Conservation (phyloP, 1,139 yeast species). For the Suzukiozyma palmioleophila region DNA sequence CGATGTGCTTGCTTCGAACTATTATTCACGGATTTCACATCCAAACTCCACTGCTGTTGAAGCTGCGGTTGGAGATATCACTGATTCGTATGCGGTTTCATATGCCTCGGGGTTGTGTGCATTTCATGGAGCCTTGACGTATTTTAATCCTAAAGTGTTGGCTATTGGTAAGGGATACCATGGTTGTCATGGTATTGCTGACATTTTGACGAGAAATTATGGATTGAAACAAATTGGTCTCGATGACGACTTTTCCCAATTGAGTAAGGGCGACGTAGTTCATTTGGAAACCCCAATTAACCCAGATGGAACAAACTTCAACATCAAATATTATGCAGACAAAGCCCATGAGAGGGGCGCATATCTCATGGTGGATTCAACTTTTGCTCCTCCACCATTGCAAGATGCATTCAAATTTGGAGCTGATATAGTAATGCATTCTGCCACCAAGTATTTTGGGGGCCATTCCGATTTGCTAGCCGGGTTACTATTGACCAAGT, state of each 20-base stretch:
- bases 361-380: slow-evolving; percentile 68
- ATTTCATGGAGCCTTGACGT: slow-evolving; percentile 68
- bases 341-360: slow-evolving; percentile 73
- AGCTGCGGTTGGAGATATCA: slow-evolving; percentile 53
- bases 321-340: slow-evolving; percentile 57
- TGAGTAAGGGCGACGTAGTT: slow-evolving; percentile 67
- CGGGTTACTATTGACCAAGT: slow-evolving; percentile 68
- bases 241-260: slow-evolving; percentile 44
- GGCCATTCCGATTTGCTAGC: slow-evolving; percentile 93
- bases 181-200: slow-evolving; percentile 71
- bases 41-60: slow-evolving; percentile 71
- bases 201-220: slow-evolving; percentile 56
- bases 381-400: slow-evolving; percentile 91
- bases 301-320: slow-evolving; percentile 71
- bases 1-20: slow-evolving; percentile 19
- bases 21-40: slow-evolving; percentile 70
- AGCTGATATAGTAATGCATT: slow-evolving; percentile 81
- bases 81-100: slow-evolving; percentile 52
- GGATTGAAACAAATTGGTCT: slow-evolving; percentile 52
- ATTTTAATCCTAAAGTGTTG: slow-evolving; percentile 68
- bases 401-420: slow-evolving; percentile 77
- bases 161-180: slow-evolving; percentile 82
- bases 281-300: slow-evolving; percentile 88
- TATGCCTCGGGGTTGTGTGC: slow-evolving; percentile 82
- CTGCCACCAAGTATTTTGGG: slow-evolving; percentile 88